Evolutionary conservation across 768 basidiomycete genomes (phyloP).

Genomic region (Calocera cornea): DNA sequence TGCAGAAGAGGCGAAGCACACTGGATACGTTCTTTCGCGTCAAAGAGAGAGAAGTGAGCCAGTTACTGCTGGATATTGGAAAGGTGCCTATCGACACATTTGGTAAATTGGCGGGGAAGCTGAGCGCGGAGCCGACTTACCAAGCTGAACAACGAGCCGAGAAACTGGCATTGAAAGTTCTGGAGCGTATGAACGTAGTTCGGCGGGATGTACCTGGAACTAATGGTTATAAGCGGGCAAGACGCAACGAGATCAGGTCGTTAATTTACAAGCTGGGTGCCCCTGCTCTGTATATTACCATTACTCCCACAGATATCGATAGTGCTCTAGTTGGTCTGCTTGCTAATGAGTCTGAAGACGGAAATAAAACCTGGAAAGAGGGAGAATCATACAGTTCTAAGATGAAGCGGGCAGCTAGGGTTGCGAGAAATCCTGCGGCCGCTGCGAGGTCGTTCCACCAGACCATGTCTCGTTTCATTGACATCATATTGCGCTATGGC

Average conservation of each 20-base stretch:
- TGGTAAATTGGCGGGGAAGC: too few species aligned
- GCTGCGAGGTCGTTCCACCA: slow-evolving; percentile 33
- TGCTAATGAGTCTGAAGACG: slow-evolving; percentile 28
- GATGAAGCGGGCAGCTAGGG: slow-evolving; percentile 23
- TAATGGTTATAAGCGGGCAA: slow-evolving; percentile 17
- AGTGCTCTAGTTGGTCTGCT: slow-evolving; percentile 31
- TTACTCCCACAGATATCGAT: slow-evolving; percentile 34
- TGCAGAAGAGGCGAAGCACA: slow-evolving; percentile 12
- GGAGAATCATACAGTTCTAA: slow-evolving; percentile 16
- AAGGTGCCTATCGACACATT: too few species aligned
- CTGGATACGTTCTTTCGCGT: too few species aligned
- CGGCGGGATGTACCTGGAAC: slow-evolving; percentile 20
- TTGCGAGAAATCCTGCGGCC: slow-evolving; percentile 31
- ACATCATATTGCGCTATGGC: slow-evolving; percentile 8
- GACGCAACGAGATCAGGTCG: slow-evolving; percentile 29
- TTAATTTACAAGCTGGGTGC: slow-evolving; percentile 26
- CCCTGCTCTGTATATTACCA: slow-evolving; percentile 33
- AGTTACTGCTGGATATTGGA: too few species aligned
- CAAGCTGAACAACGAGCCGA: too few species aligned
- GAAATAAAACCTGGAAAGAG: slow-evolving; percentile 12
- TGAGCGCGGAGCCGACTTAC: too few species aligned
- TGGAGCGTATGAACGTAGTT: too few species aligned
- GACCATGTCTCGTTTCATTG: slow-evolving; percentile 27
- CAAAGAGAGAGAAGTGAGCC: too few species aligned
- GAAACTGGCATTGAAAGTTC: too few species aligned